Evolutionary conservation across 805 yeast genomes (phyloP).

Genomic region (Schwanniomyces yamadae): DNA sequence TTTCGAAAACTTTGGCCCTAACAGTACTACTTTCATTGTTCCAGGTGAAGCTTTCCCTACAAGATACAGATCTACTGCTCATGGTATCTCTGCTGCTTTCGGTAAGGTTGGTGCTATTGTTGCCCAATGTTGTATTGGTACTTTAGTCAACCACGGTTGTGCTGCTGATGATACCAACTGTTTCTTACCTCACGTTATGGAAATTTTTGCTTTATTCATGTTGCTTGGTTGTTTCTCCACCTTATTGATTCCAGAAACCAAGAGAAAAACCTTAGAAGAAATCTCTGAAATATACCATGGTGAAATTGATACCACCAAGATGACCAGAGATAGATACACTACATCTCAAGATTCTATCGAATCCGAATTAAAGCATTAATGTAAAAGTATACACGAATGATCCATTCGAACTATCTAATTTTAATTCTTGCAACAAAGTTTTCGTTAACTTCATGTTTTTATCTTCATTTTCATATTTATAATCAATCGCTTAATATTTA

Average conservation of each 20-base stretch:
- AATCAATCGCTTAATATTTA: too few species aligned
- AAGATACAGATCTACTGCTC: conserved; percentile 93
- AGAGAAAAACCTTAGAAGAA: conserved; percentile 87
- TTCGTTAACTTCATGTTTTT: too few species aligned
- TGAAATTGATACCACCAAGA: conserved; percentile 55
- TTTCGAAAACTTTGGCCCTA: conserved; percentile 91
- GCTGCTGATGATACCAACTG: conserved; percentile 59
- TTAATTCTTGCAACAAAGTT: too few species aligned
- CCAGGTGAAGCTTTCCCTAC: conserved; percentile 95
- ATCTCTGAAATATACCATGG: conserved; percentile 79
- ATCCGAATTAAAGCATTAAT: conserved; percentile 31
- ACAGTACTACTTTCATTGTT: conserved; percentile 84
- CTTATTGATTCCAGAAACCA: conserved; percentile 81
- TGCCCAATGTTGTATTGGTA: conserved; percentile 86
- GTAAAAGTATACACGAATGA: too few species aligned
- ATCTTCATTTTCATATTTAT: too few species aligned
- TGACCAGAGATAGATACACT: conserved; percentile 39
- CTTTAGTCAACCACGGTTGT: conserved; percentile 78
- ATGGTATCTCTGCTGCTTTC: conserved; percentile 88
- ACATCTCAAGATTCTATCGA: conserved; percentile 35
- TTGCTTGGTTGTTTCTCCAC: conserved; percentile 68
- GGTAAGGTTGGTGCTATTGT: conserved; percentile 93
- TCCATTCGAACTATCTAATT: too few species aligned
- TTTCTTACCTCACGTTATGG: conserved; percentile 91
- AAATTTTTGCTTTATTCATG: conserved; percentile 91